Conservation (phyloP, 164 flowering plant species). For the Hamamelis virginiana region DNA sequence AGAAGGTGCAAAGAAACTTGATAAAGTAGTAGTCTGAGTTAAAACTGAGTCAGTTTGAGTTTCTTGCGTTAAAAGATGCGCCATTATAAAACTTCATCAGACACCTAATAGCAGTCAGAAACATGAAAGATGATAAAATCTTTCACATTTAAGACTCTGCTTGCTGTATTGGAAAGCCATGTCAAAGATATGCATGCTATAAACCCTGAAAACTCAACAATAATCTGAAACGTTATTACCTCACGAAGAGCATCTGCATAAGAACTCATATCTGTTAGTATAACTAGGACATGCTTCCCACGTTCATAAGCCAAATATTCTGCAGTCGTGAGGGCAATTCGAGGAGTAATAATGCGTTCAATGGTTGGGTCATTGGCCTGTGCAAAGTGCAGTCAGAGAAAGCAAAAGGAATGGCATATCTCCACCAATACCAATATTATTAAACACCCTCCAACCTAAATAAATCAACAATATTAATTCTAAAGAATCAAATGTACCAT, state of each 20-base stretch:
- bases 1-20: not conserved
- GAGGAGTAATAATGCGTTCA: constrained; percentile 93
- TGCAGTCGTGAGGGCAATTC: constrained; percentile 95
- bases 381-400: not conserved
- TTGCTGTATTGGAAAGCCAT: not conserved
- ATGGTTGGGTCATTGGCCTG: constrained; percentile 99
- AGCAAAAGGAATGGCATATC: not conserved
- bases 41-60: too few relatives aligned
- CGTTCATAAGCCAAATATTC: constrained; percentile 97
- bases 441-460: not conserved
- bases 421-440: not conserved
- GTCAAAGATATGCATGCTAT: not conserved
- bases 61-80: too few relatives aligned
- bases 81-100: too few relatives aligned
- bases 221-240: constrained; percentile 33
- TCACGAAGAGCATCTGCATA: constrained; percentile 98
- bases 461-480: not conserved
- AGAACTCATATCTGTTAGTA: constrained; percentile 93
- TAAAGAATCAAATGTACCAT: not conserved
- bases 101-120: too few relatives aligned
- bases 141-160: not conserved
- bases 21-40: too few relatives aligned
- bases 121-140: too few relatives aligned
- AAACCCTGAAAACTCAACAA: not conserved
- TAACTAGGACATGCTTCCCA: constrained; percentile 96